phyloP scores from a whole-genome alignment of 2,329 filamentous ascomycete genomes.

The Scedosporium apiospermum region DNA sequence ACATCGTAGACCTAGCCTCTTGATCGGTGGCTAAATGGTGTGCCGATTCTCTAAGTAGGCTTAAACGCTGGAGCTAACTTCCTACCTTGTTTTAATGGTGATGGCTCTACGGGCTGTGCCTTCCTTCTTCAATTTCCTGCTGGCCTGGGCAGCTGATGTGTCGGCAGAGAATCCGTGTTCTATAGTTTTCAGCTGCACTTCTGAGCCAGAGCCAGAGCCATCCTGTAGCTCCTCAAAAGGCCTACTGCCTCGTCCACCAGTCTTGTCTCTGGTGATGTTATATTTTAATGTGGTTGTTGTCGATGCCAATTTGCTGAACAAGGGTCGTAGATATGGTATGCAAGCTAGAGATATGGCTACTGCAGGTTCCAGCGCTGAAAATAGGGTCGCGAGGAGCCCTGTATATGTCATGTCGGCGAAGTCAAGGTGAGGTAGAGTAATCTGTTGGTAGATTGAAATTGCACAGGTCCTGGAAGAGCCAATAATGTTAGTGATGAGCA shows the following conservation, averaged over 20 bases:
- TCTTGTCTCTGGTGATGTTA: not conserved
- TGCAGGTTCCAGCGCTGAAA: constrained; percentile 26
- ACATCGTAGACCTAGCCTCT: too few relatives aligned
- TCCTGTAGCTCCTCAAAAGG: not conserved
- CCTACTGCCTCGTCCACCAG: not conserved
- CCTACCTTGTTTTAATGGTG: not conserved
- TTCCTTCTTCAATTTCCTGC: not conserved
- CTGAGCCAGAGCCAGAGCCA: not conserved
- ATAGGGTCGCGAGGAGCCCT: constrained; percentile 23
- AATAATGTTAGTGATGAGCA: not conserved
- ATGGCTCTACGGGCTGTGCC: not conserved
- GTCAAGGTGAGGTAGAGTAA: constrained; percentile 11
- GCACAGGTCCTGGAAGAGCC: constrained; percentile 20
- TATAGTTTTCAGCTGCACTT: constrained; percentile 1
- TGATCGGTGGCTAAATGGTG: too few relatives aligned
- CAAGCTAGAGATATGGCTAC: constrained; percentile 29
- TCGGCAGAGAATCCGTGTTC: not conserved
- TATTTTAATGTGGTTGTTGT: not conserved
- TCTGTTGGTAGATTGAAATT: constrained; percentile 21
- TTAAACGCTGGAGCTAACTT: not conserved
- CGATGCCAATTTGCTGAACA: constrained; percentile 18
- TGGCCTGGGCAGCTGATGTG: not conserved
- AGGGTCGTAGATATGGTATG: constrained; percentile 28
- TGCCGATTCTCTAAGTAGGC: too few relatives aligned
- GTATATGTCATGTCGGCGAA: constrained; percentile 11